Percentiles rank a stretch among this genome's conserved stretches.
Evolutionary conservation across 2,329 filamentous ascomycete species (phyloP).

Genomic region (Fusarium veterinarium): DNA sequence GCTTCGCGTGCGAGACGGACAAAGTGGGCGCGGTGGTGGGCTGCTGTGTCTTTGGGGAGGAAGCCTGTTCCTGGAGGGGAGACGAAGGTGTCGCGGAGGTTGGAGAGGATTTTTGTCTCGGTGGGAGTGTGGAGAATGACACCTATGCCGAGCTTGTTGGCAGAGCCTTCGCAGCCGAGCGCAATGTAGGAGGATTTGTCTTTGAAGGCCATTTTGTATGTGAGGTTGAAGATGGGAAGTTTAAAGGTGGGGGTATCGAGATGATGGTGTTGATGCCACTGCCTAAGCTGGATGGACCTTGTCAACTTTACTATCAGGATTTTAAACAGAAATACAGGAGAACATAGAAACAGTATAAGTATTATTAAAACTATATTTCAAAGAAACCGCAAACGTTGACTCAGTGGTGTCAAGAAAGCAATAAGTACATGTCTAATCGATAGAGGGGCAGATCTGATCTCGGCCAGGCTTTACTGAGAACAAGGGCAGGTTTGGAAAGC

Average conservation of each 20-base stretch:
- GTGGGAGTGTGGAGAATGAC: conserved; percentile 81
- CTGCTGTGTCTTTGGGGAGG: conserved; percentile 94
- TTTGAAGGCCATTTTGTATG: conserved; percentile 41
- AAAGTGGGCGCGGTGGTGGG: conserved; percentile 90
- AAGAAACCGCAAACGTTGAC: no score
- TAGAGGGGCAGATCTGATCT: conserved; percentile 30
- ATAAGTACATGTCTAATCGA: conserved; percentile 20
- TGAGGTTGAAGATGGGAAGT: conserved; percentile 16
- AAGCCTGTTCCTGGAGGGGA: conserved; percentile 95
- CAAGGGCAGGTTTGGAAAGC: conserved; percentile 24
- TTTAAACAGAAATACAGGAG: neutral
- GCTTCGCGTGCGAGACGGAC: conserved; percentile 83
- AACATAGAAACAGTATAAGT: accelerated
- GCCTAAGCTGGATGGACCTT: neutral
- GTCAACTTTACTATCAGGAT: neutral
- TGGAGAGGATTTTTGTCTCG: conserved; percentile 79
- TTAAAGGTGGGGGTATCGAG: conserved; percentile 22
- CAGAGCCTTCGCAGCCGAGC: conserved; percentile 84
- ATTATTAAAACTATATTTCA: neutral
- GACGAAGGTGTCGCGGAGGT: conserved; percentile 92
- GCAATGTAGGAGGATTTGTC: conserved; percentile 60
- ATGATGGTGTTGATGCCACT: conserved; percentile 17
- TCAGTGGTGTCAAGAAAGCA: conserved; percentile 5
- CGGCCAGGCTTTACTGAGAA: neutral
- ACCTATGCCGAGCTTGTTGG: conserved; percentile 97